Conservation (phyloP, 345 rosid species). For the Aquilaria malaccensis region DNA sequence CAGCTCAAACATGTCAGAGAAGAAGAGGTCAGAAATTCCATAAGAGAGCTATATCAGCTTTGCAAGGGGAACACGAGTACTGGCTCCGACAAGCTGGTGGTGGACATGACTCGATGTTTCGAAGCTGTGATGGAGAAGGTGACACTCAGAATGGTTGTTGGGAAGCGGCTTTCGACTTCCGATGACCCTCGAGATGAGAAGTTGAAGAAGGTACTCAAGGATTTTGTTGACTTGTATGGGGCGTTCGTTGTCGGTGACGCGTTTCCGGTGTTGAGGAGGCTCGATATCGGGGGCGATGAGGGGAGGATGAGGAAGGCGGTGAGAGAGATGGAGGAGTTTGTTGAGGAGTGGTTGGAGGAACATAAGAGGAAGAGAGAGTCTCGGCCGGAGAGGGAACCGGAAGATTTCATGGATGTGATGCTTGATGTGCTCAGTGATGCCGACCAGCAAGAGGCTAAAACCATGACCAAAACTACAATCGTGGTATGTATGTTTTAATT, state of each 20-base stretch:
- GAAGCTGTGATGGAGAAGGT: constrained; percentile 16
- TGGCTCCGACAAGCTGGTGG: background rate
- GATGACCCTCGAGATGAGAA: background rate
- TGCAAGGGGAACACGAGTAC: background rate
- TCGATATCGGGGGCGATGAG: constrained; percentile 29
- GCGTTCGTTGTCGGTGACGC: constrained; percentile 23
- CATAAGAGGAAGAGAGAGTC: too few relatives aligned
- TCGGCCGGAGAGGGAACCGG: too few relatives aligned
- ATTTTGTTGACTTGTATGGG: constrained; percentile 8
- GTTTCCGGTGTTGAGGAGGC: constrained; percentile 5
- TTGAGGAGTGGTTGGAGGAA: constrained; percentile 17
- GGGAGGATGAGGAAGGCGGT: constrained; percentile 26
- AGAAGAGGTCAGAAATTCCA: constrained; percentile 9
- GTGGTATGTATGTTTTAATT: background rate
- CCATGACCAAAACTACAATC: too few relatives aligned
- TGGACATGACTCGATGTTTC: constrained; percentile 35
- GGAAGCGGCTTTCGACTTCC: constrained; percentile 4
- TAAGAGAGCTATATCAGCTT: background rate
- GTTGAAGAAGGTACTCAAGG: constrained; percentile 1
- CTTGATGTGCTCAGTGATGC: background rate
- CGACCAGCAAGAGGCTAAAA: background rate
- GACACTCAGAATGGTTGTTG: constrained; percentile 15
- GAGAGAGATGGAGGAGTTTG: constrained; percentile 14
- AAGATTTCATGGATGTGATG: too few relatives aligned
- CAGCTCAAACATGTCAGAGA: constrained; percentile 17